phyloP scores from a whole-genome alignment of 2,329 filamentous ascomycete genomes.

The Penicillium concentricum region DNA sequence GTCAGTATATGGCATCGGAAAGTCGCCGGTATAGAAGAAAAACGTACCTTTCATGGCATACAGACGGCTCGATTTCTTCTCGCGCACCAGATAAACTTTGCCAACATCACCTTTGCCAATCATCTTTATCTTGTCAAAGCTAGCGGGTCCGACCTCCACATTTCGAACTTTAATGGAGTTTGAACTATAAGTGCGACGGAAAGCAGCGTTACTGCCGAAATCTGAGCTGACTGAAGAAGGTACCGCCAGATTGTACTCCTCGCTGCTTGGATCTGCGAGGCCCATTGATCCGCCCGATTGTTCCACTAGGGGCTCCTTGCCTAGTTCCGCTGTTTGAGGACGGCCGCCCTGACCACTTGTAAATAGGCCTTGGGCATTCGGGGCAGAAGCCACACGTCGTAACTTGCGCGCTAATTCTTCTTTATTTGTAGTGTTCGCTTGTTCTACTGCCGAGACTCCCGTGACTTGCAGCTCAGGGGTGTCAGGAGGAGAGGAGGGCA shows the following conservation, averaged over 20 bases:
- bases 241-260: conserved; percentile 30
- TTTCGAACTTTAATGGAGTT: conserved; percentile 99
- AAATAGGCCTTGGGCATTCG: conserved; percentile 94
- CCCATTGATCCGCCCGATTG: conserved; percentile 54
- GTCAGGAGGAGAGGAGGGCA: conserved; percentile 88
- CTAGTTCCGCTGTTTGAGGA: conserved; percentile 80
- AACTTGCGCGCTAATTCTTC: conserved; percentile 92
- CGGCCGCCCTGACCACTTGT: conserved; percentile 62
- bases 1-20: conserved; percentile 38
- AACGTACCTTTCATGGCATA: conserved; percentile 96
- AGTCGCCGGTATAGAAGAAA: background rate
- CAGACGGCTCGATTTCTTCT: conserved; percentile 93
- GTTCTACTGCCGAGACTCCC: conserved; percentile 63
- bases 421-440: conserved; percentile 76
- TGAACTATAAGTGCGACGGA: conserved; percentile 94
- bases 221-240: conserved; percentile 47
- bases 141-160: conserved; percentile 90
- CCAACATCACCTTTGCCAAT: conserved; percentile 98
- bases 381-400: conserved; percentile 89
- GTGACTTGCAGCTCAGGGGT: conserved; percentile 77
- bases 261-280: conserved; percentile 50
- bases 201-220: conserved; percentile 67
- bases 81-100: conserved; percentile 94
- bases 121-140: conserved; percentile 99
- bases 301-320: conserved; percentile 72